phyloP scores from a whole-genome alignment of 495 filamentous ascomycete species.

The Delitschia confertaspora region DNA sequence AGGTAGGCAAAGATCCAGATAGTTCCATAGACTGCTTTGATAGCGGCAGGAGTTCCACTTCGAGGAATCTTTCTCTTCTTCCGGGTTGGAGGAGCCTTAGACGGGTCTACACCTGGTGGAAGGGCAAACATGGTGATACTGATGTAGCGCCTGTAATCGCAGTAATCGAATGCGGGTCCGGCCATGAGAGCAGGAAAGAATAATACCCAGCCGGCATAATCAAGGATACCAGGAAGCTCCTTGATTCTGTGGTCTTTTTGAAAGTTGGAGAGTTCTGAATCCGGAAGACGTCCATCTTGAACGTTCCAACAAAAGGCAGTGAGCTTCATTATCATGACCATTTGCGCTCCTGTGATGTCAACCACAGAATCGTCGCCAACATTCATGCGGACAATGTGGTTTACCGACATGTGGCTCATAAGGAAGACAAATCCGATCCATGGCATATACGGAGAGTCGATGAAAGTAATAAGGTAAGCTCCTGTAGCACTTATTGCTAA shows the following conservation, averaged over 20 bases:
- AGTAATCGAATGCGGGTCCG: slow-evolving; percentile 88
- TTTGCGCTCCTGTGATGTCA: slow-evolving; percentile 87
- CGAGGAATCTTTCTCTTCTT: slow-evolving; percentile 93
- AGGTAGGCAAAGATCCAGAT: slow-evolving; percentile 74
- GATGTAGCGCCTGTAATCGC: slow-evolving; percentile 85
- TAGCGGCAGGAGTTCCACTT: slow-evolving; percentile 74
- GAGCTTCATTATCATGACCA: slow-evolving; percentile 99
- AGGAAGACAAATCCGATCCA: slow-evolving; percentile 91
- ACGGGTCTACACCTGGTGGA: slow-evolving; percentile 64
- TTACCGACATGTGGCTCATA: slow-evolving; percentile 92
- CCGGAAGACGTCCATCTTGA: slow-evolving; percentile 73
- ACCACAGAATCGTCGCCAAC: slow-evolving; percentile 52
- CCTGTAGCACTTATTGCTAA: slow-evolving; percentile 68
- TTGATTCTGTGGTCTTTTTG: slow-evolving; percentile 75
- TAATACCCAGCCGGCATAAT: slow-evolving; percentile 82
- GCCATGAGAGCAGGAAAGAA: slow-evolving; percentile 88
- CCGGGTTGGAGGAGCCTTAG: slow-evolving; percentile 71
- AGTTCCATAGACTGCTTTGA: slow-evolving; percentile 63
- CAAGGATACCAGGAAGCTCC: slow-evolving; percentile 61
- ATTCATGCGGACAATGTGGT: slow-evolving; percentile 74
- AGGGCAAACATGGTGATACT: slow-evolving; percentile 91
- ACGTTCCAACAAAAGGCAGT: slow-evolving; percentile 96
- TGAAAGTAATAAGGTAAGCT: slow-evolving; percentile 72
- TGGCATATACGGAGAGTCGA: slow-evolving; percentile 93
- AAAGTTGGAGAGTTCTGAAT: slow-evolving; percentile 69